These are phyloP conservation scores for Anastatica hierochuntica DNA, from an alignment of 345 rosid species.

Conservation along the genomic window DNA sequence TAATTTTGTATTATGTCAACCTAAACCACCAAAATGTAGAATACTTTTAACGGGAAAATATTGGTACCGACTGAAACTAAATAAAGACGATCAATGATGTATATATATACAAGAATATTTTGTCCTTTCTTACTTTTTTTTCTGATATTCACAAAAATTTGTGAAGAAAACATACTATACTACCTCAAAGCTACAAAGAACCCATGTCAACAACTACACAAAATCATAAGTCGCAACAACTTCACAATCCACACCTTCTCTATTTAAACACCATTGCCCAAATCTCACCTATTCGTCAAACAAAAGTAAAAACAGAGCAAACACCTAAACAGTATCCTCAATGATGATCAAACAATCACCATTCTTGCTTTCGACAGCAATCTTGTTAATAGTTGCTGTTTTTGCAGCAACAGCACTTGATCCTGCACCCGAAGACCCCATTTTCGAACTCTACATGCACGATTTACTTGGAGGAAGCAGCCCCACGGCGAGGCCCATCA, in stretches of 20 bases:
- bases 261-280: slow-evolving; percentile 33
- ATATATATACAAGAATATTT: neutral
- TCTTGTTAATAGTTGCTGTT: slow-evolving; percentile 26
- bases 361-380: slow-evolving; percentile 19
- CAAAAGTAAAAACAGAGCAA: slow-evolving; percentile 6
- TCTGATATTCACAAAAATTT: neutral
- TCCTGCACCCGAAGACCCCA: slow-evolving; percentile 36
- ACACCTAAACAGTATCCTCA: too few relatives aligned
- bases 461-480: slow-evolving; percentile 86
- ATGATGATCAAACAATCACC: slow-evolving; percentile 40
- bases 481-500: slow-evolving; percentile 83
- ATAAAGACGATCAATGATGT: neutral
- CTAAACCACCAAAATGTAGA: slow-evolving; percentile 14
- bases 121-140: neutral
- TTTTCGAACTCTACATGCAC: slow-evolving; percentile 79
- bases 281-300: slow-evolving; percentile 22
- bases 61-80: slow-evolving; percentile 1
- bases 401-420: slow-evolving; percentile 35
- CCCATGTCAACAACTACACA: slow-evolving; percentile 43
- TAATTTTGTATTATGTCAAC: too few relatives aligned
- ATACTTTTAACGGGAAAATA: neutral
- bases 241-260: slow-evolving; percentile 30
- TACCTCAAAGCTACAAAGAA: slow-evolving; percentile 4
- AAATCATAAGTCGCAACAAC: slow-evolving; percentile 25
- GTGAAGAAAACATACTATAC: neutral